Percentiles rank a stretch among this genome's conserved stretches.
These are phyloP conservation scores for Plasmopara viticola DNA, from an alignment of 352 stramenopile species.

Conservation along the genomic window DNA sequence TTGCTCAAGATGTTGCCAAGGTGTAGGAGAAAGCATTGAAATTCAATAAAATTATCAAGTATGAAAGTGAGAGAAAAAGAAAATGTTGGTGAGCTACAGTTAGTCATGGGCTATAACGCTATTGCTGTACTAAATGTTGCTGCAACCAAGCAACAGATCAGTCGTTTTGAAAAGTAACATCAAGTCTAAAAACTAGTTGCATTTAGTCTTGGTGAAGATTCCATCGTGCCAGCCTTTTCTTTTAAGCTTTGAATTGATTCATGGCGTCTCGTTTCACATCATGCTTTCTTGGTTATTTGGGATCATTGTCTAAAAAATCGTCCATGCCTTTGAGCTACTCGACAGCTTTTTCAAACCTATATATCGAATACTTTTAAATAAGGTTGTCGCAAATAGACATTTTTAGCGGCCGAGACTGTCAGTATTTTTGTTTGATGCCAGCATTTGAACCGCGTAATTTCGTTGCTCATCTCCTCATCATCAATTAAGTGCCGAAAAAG, in stretches of 20 bases:
- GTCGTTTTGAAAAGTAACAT: too few relatives aligned
- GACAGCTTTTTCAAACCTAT: neutral
- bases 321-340: neutral
- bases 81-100: too few relatives aligned
- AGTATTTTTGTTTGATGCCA: neutral
- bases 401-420: neutral
- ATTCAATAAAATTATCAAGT: too few relatives aligned
- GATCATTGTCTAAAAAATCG: neutral
- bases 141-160: too few relatives aligned
- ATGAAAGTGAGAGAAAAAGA: too few relatives aligned
- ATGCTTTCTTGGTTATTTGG: neutral
- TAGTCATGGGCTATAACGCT: too few relatives aligned
- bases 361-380: neutral
- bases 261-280: neutral
- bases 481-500: neutral
- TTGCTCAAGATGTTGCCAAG: too few relatives aligned
- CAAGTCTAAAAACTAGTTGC: too few relatives aligned
- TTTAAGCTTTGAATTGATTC: neutral
- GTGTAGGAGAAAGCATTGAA: too few relatives aligned
- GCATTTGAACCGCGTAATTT: neutral
- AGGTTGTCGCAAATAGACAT: neutral
- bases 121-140: too few relatives aligned
- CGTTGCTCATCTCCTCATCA: neutral
- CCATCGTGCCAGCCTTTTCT: neutral
- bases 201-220: neutral